phyloP scores from a whole-genome alignment of 2,329 filamentous ascomycete genomes.

The Cryphonectria nitschkei region DNA sequence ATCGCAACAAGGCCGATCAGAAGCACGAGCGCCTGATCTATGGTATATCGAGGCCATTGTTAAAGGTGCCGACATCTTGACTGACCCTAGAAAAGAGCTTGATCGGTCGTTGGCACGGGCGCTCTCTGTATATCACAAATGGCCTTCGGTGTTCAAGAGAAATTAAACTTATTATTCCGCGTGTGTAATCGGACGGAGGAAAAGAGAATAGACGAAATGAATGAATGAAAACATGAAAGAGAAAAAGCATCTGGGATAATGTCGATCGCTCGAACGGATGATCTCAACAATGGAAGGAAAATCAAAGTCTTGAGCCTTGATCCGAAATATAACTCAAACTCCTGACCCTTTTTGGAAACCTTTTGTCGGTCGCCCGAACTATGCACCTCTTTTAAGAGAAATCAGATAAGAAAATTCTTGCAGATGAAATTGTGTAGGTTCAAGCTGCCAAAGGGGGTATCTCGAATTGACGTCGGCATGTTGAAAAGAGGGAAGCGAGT shows the following conservation, averaged over 20 bases:
- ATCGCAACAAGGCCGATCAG: neutral
- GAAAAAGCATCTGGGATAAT: neutral
- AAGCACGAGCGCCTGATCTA: neutral
- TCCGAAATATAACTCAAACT: conserved; percentile 18
- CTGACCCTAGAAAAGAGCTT: neutral
- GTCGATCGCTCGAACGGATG: conserved; percentile 18
- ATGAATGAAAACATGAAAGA: neutral
- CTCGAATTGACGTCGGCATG: conserved; percentile 19
- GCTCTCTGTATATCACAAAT: neutral
- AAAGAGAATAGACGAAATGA: too few relatives aligned
- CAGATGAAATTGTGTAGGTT: conserved; percentile 16
- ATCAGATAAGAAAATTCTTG: conserved; percentile 20
- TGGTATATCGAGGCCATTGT: neutral
- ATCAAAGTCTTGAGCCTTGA: neutral
- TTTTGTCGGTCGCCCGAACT: conserved; percentile 30
- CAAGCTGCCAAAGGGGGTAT: conserved; percentile 29
- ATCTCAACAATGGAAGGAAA: conserved; percentile 12
- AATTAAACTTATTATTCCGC: neutral
- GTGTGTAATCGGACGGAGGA: neutral
- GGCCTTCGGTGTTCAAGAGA: neutral
- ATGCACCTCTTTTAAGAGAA: conserved; percentile 28
- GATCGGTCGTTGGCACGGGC: neutral
- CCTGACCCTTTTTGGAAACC: conserved; percentile 15
- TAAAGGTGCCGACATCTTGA: neutral
- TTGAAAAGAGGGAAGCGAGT: neutral